Evolutionary conservation across 768 basidiomycete genomes (phyloP).

Genomic region (Boletus insuetus): DNA sequence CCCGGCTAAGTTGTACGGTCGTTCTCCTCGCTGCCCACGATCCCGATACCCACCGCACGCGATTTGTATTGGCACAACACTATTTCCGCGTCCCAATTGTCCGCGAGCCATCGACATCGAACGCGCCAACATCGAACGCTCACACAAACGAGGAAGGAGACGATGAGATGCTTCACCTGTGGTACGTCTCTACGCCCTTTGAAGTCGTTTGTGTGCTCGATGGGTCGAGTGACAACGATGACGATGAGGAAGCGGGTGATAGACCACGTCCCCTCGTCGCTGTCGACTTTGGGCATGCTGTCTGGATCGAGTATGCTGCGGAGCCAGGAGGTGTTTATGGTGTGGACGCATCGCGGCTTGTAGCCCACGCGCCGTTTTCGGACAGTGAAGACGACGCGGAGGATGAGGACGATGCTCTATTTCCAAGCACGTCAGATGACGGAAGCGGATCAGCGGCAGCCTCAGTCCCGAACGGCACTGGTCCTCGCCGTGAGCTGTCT

Average conservation of each 20-base stretch:
- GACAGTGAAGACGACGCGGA: conserved; percentile 31
- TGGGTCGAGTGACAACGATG: conserved; percentile 26
- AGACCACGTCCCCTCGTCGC: conserved; percentile 71
- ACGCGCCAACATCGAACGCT: not conserved
- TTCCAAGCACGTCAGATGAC: conserved; percentile 9
- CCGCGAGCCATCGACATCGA: conserved; percentile 14
- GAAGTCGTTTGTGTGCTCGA: conserved; percentile 69
- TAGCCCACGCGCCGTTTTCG: conserved; percentile 24
- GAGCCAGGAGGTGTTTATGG: conserved; percentile 28
- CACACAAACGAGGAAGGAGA: conserved; percentile 28
- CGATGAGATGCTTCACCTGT: conserved; percentile 61
- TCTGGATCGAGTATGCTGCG: conserved; percentile 68
- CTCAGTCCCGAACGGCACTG: not conserved
- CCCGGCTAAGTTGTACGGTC: conserved; percentile 69
- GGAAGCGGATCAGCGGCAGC: not conserved
- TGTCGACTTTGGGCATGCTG: conserved; percentile 85
- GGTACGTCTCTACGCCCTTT: conserved; percentile 70
- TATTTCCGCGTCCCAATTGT: conserved; percentile 70
- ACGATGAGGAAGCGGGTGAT: conserved; percentile 36
- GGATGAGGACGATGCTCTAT: conserved; percentile 15
- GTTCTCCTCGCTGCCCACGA: conserved; percentile 65
- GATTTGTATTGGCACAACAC: conserved; percentile 70
- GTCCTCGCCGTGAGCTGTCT: not conserved
- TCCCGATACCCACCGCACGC: conserved; percentile 53
- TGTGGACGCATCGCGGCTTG: conserved; percentile 28